These are phyloP conservation scores for Nitzschia sp. DNA, from an alignment of 108 stramenopile genomes.

Conservation along the genomic window DNA sequence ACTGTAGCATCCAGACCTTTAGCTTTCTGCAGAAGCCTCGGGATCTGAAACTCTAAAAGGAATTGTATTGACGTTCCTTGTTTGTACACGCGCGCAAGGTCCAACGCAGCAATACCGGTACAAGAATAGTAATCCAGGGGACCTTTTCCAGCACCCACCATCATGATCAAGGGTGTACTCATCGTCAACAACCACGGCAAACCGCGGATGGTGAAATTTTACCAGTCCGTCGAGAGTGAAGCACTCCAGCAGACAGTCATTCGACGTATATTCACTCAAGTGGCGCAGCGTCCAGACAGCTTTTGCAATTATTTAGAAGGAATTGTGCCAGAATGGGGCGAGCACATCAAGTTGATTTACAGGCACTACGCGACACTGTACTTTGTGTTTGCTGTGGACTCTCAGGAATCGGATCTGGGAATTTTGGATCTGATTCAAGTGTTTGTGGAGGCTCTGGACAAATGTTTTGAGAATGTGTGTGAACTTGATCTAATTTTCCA, in stretches of 20 bases:
- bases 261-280: constrained; percentile 94
- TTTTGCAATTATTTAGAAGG: constrained; percentile 99
- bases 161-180: constrained; percentile 92
- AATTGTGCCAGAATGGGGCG: constrained; percentile 95
- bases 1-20: no score
- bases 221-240: constrained; percentile 91
- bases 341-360: constrained; percentile 97
- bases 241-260: constrained; percentile 94
- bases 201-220: constrained; percentile 96
- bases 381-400: constrained; percentile 98
- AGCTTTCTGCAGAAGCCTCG: no score
- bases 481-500: constrained; percentile 99
- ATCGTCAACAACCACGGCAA: constrained; percentile 99
- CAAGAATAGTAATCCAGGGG: no score
- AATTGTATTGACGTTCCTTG: no score
- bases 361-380: constrained; percentile 99
- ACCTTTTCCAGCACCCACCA: no score
- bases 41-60: no score
- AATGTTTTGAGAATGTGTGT: constrained; percentile 99
- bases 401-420: constrained; percentile 98
- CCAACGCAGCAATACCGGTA: no score
- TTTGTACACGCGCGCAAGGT: no score
- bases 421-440: constrained; percentile 99
- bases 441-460: constrained; percentile 98
- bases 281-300: constrained; percentile 92